phyloP scores from a whole-genome alignment of 352 stramenopile genomes.

The Globisporangium splendens region DNA sequence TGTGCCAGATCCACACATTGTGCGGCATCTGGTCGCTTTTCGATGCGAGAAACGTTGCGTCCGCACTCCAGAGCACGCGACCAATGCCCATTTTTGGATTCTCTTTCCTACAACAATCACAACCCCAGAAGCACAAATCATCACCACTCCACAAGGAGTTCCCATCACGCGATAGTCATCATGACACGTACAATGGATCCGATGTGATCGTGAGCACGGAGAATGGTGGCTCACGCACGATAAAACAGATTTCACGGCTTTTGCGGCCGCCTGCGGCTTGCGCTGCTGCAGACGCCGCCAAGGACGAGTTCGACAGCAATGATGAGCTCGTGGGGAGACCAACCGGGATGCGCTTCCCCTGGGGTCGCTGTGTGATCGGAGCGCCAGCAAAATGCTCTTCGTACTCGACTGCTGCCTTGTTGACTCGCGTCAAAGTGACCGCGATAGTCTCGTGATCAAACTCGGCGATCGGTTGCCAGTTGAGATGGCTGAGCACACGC shows the following conservation, averaged over 20 bases:
- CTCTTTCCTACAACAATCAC: constrained; percentile 38
- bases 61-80: constrained; percentile 57
- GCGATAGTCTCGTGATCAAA: constrained; percentile 67
- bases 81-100: constrained; percentile 73
- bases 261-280: constrained; percentile 50
- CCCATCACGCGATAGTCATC: too few species aligned
- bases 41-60: constrained; percentile 67
- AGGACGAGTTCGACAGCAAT: constrained; percentile 56
- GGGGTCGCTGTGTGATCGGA: constrained; percentile 46
- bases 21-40: constrained; percentile 83
- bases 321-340: constrained; percentile 18
- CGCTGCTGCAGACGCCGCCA: constrained; percentile 52
- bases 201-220: constrained; percentile 60
- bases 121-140: neutral
- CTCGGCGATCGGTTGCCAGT: constrained; percentile 71
- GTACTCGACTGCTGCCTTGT: constrained; percentile 55
- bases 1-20: constrained; percentile 84
- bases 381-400: constrained; percentile 62
- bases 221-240: constrained; percentile 63
- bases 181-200: constrained; percentile 56
- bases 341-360: constrained; percentile 56
- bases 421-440: constrained; percentile 37
- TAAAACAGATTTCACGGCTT: constrained; percentile 60
- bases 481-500: constrained; percentile 69
- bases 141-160: neutral